Percentiles rank a stretch among this genome's conserved stretches.
phyloP scores from a whole-genome alignment of 805 yeast genomes.

The Candida morakotiae region DNA sequence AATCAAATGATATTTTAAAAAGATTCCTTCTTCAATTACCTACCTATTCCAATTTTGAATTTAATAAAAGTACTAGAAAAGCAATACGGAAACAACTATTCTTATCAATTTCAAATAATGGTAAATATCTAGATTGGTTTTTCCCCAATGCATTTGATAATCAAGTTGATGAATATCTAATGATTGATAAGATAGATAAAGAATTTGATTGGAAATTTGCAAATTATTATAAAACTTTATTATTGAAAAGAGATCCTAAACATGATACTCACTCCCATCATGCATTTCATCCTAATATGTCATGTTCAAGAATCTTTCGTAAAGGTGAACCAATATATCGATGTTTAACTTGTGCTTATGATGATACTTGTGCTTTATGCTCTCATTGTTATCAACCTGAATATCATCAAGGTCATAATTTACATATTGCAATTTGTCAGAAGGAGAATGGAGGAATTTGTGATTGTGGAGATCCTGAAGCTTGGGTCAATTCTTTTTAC shows the following conservation, averaged over 20 bases:
- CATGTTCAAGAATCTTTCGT: conserved; percentile 69
- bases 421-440: conserved; percentile 58
- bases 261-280: conserved; percentile 23
- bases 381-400: conserved; percentile 67
- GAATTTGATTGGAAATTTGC: conserved; percentile 31
- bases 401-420: conserved; percentile 69
- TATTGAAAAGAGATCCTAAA: conserved; percentile 14
- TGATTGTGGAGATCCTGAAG: conserved; percentile 88
- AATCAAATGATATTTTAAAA: conserved; percentile 13
- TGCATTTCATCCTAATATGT: conserved; percentile 55
- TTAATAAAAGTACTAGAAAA: conserved; percentile 20
- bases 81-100: conserved; percentile 28
- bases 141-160: conserved; percentile 26
- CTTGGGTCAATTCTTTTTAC: conserved; percentile 55
- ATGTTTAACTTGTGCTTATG: conserved; percentile 71
- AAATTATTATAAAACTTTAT: conserved; percentile 21
- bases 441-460: conserved; percentile 77
- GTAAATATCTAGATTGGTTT: conserved; percentile 29
- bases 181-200: conserved; percentile 16
- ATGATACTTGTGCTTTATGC: conserved; percentile 84
- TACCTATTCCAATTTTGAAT: conserved; percentile 20
- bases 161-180: neutral
- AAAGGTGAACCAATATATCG: conserved; percentile 81
- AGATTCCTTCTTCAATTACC: conserved; percentile 35
- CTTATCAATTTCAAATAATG: conserved; percentile 27